Evolutionary conservation across 805 yeast species (phyloP).

Genomic region (Spencermartinsiella europaea): DNA sequence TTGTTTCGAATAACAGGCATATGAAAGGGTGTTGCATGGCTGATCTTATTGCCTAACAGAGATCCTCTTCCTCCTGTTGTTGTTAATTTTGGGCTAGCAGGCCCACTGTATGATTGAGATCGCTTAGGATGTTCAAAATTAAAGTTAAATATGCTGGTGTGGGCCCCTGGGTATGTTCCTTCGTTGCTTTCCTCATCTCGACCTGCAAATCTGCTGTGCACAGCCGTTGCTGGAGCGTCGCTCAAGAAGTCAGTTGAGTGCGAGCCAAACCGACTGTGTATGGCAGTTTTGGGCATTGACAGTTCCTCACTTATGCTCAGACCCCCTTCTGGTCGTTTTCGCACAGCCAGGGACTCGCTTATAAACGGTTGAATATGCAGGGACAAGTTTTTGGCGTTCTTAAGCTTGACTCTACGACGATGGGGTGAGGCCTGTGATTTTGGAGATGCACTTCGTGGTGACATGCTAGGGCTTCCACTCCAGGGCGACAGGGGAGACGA

Average conservation of each 20-base stretch:
- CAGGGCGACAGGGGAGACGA: not conserved
- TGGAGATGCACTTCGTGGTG: not conserved
- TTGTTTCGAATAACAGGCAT: conserved; percentile 6
- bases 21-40: not conserved
- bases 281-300: not conserved
- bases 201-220: too few relatives aligned
- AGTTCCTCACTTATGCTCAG: too few relatives aligned
- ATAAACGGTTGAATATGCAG: conserved; percentile 3
- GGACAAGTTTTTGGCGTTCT: conserved; percentile 7
- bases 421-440: not conserved
- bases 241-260: too few relatives aligned
- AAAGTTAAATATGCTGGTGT: not conserved
- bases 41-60: not conserved
- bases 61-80: not conserved
- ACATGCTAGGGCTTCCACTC: not conserved
- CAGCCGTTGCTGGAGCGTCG: too few relatives aligned
- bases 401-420: not conserved
- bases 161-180: too few relatives aligned
- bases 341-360: not conserved
- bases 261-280: not conserved
- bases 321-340: too few relatives aligned
- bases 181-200: too few relatives aligned
- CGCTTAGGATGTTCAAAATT: not conserved
- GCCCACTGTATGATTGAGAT: not conserved
- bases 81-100: not conserved